Evolutionary conservation across 1,284 basidiomycete genomes (phyloP).

Genomic region (Ustilago loliicola): DNA sequence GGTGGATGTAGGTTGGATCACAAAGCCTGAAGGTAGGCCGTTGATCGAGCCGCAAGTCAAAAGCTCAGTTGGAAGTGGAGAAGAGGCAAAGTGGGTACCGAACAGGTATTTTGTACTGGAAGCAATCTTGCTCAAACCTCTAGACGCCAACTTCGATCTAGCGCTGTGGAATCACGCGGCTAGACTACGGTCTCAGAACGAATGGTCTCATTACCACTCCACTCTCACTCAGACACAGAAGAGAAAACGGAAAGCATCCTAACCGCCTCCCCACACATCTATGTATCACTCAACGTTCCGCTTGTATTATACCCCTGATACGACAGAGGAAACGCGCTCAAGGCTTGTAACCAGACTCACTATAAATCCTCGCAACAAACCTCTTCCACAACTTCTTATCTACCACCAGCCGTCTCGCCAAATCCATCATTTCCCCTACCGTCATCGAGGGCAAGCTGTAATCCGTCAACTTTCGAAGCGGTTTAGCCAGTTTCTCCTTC

Average conservation of each 20-base stretch:
- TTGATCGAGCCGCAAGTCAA: background rate
- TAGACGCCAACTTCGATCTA: conserved; percentile 29
- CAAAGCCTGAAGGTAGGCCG: too few relatives aligned
- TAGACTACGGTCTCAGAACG: conserved; percentile 20
- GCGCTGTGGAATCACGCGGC: conserved; percentile 38
- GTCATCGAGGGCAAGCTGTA: conserved; percentile 80
- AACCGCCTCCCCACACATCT: background rate
- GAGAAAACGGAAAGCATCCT: conserved; percentile 32
- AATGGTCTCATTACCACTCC: conserved; percentile 18
- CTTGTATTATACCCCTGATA: conserved; percentile 10
- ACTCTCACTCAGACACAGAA: background rate
- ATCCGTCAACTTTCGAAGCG: conserved; percentile 78
- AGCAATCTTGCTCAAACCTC: conserved; percentile 24
- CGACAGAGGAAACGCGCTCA: background rate
- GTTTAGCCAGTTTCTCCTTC: conserved; percentile 34
- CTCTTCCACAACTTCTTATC: conserved; percentile 77
- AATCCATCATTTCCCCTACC: conserved; percentile 80
- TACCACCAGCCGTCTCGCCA: conserved; percentile 77
- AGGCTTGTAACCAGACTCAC: conserved; percentile 32
- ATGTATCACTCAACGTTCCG: background rate
- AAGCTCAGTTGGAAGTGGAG: background rate
- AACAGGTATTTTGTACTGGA: conserved; percentile 39
- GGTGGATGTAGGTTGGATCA: conserved; percentile 6
- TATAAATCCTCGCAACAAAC: conserved; percentile 80
- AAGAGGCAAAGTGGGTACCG: background rate